phyloP scores from a whole-genome alignment of 2,329 filamentous ascomycete species.

The Pseudogymnoascus sp. region DNA sequence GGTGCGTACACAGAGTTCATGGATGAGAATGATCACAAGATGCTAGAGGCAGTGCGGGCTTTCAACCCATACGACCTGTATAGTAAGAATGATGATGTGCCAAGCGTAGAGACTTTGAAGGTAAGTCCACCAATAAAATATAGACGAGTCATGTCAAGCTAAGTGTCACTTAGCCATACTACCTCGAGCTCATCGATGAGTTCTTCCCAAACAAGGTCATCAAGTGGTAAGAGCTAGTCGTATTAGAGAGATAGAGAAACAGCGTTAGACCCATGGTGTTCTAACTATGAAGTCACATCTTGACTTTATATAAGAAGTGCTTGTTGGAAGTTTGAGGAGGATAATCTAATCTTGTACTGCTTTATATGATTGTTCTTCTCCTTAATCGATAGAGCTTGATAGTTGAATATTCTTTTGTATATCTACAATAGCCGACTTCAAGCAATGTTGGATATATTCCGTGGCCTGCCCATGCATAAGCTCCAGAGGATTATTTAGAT shows the following conservation, averaged over 20 bases:
- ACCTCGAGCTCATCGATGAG: constrained; percentile 64
- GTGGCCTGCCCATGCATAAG: no score
- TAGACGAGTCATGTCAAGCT: background rate
- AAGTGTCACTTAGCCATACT: constrained; percentile 45
- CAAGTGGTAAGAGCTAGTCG: constrained; percentile 47
- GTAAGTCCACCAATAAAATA: background rate
- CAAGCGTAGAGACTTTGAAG: constrained; percentile 66
- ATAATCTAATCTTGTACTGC: no score
- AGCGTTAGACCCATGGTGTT: no score
- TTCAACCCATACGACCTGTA: constrained; percentile 89
- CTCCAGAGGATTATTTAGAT: no score
- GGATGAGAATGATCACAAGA: constrained; percentile 68
- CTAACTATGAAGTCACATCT: no score
- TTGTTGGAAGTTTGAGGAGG: no score
- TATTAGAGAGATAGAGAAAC: no score
- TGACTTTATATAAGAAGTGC: background rate
- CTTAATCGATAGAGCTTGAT: no score
- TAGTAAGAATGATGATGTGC: constrained; percentile 77
- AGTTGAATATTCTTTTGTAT: no score
- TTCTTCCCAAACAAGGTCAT: constrained; percentile 61
- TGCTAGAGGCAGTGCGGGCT: constrained; percentile 72
- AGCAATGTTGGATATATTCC: no score
- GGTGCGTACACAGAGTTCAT: constrained; percentile 75
- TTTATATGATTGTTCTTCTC: no score
- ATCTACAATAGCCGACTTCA: no score